Evolutionary conservation across 177 flowering plant species (phyloP).

Genomic region (Vitis hybrid): DNA sequence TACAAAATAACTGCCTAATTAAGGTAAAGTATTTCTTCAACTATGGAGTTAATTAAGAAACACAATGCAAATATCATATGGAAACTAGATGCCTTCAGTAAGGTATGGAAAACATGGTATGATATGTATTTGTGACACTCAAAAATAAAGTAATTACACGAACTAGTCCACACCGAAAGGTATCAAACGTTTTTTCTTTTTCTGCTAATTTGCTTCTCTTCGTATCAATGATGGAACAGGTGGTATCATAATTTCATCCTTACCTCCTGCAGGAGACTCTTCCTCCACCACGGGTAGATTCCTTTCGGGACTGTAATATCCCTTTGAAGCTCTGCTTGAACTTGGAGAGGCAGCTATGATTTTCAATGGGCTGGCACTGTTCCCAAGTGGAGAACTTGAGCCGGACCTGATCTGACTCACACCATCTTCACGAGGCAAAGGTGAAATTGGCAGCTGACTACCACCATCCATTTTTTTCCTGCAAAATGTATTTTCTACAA

Average conservation of each 20-base stretch:
- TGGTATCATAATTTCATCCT: constrained; percentile 52
- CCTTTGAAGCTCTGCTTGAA: constrained; percentile 32
- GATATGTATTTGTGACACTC: not conserved
- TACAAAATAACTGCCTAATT: too few species aligned
- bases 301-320: constrained; percentile 29
- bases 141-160: not conserved
- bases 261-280: constrained; percentile 30
- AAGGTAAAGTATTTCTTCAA: too few species aligned
- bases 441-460: constrained; percentile 25
- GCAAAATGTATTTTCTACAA: constrained; percentile 66
- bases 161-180: not conserved
- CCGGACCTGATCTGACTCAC: constrained; percentile 28
- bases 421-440: constrained; percentile 54
- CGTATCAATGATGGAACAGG: constrained; percentile 48
- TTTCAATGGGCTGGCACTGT: constrained; percentile 24
- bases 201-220: constrained; percentile 29
- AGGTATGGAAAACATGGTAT: not conserved
- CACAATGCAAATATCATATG: not conserved
- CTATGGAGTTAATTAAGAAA: not conserved
- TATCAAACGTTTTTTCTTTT: not conserved
- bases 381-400: constrained; percentile 38
- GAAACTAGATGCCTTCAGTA: not conserved
- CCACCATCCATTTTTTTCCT: constrained; percentile 27
- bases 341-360: constrained; percentile 28
- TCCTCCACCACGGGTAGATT: constrained; percentile 40